phyloP scores from a whole-genome alignment of 1,284 basidiomycete species.

The Peniophora sp. region DNA sequence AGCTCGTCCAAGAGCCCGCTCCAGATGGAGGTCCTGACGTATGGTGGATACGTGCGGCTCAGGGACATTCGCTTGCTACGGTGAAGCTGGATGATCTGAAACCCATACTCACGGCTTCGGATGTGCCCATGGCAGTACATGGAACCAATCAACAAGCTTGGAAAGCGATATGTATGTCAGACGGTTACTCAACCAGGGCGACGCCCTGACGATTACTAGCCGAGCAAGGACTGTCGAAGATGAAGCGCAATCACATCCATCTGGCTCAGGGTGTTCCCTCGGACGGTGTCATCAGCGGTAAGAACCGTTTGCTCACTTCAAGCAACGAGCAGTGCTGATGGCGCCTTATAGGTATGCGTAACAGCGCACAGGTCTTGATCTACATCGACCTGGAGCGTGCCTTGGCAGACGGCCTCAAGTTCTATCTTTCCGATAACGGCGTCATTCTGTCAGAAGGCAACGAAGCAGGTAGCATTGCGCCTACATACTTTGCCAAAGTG shows the following conservation, averaged over 20 bases:
- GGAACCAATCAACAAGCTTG: slow-evolving; percentile 67
- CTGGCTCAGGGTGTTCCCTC: slow-evolving; percentile 68
- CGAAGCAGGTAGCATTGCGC: slow-evolving; percentile 42
- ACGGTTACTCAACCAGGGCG: background rate
- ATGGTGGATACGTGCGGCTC: slow-evolving; percentile 90
- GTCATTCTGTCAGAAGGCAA: slow-evolving; percentile 79
- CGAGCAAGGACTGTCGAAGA: slow-evolving; percentile 69
- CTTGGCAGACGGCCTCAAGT: slow-evolving; percentile 61
- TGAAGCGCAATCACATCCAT: slow-evolving; percentile 85
- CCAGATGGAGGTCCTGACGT: slow-evolving; percentile 41
- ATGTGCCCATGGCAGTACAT: slow-evolving; percentile 74
- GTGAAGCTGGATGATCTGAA: slow-evolving; percentile 57
- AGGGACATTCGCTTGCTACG: slow-evolving; percentile 82
- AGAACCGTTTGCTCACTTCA: background rate
- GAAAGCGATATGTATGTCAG: slow-evolving; percentile 60
- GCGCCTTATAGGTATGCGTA: slow-evolving; percentile 60
- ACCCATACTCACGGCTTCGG: slow-evolving; percentile 48
- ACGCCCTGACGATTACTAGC: slow-evolving; percentile 26
- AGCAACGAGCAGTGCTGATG: background rate
- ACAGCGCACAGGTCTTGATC: slow-evolving; percentile 63
- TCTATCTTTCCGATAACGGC: slow-evolving; percentile 74
- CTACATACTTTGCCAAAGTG: slow-evolving; percentile 59
- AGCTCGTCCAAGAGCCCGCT: slow-evolving; percentile 32
- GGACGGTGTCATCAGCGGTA: slow-evolving; percentile 68
- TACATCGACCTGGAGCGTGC: slow-evolving; percentile 70